Conservation (phyloP, 441 rosid genomes). For the Pelargonium fulgidum region DNA sequence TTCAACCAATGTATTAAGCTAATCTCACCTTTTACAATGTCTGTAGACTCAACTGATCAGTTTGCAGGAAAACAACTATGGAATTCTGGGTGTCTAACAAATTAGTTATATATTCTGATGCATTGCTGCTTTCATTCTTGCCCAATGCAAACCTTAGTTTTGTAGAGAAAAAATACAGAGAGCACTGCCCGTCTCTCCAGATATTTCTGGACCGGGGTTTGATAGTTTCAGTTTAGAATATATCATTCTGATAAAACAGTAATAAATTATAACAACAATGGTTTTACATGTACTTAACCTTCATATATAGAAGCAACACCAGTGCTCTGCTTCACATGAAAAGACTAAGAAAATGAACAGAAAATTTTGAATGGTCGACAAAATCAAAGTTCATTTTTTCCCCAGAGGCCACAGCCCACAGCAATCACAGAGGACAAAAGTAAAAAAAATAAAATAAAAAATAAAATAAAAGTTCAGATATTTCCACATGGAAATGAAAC, state of each 20-base stretch:
- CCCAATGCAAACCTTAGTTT: not conserved
- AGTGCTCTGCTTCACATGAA: not conserved
- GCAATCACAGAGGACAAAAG: not conserved
- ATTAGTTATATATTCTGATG: not conserved
- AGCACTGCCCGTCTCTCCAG: not conserved
- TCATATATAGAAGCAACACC: not conserved
- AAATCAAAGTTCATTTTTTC: not conserved
- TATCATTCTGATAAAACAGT: not conserved
- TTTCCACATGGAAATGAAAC: not conserved
- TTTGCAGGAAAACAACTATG: not conserved
- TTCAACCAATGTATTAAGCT: not conserved
- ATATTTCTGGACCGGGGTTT: not conserved
- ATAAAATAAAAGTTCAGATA: not conserved
- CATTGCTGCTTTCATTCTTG: not conserved
- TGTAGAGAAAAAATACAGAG: not conserved
- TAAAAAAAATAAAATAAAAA: not conserved
- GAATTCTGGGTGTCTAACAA: not conserved
- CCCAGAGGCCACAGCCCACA: not conserved
- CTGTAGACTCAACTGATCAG: not conserved
- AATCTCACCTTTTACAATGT: not conserved
- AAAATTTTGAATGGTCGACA: too few species aligned
- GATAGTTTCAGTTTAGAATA: not conserved
- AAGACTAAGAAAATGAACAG: not conserved
- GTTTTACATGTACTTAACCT: not conserved
- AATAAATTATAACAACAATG: not conserved